Conservation (phyloP, 495 filamentous ascomycete species). For the Chaetomium fimeti region DNA sequence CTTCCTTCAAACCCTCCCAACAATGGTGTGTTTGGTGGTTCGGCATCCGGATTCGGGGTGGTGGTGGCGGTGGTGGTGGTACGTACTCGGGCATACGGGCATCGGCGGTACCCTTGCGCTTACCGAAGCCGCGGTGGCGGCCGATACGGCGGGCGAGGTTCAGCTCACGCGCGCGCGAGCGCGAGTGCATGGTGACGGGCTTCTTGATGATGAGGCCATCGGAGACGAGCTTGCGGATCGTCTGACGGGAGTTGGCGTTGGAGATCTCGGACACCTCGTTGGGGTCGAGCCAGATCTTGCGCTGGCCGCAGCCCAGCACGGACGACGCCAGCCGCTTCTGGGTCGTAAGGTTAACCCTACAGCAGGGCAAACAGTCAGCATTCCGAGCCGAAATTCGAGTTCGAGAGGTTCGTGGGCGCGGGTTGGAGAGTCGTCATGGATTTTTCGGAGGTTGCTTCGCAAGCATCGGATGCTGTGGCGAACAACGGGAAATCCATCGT, state of each 20-base stretch:
- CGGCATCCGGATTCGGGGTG: background rate
- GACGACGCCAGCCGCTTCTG: slow-evolving; percentile 99
- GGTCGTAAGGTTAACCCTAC: slow-evolving; percentile 97
- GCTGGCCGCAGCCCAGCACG: slow-evolving; percentile 96
- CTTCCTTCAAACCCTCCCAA: slow-evolving; percentile 9
- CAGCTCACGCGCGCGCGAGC: slow-evolving; percentile 87
- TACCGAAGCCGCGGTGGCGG: slow-evolving; percentile 97
- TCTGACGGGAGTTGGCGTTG: slow-evolving; percentile 99
- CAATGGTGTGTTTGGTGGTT: background rate
- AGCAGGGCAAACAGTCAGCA: slow-evolving; percentile 38
- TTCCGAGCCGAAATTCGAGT: slow-evolving; percentile 9
- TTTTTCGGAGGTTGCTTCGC: slow-evolving; percentile 9
- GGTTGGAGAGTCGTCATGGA: slow-evolving; percentile 15
- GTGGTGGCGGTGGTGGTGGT: slow-evolving; percentile 17
- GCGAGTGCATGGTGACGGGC: slow-evolving; percentile 99
- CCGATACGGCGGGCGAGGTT: slow-evolving; percentile 86
- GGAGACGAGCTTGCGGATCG: slow-evolving; percentile 98
- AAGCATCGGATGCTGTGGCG: slow-evolving; percentile 1
- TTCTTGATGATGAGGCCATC: slow-evolving; percentile 99
- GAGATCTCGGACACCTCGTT: slow-evolving; percentile 99
- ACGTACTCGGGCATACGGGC: slow-evolving; percentile 98
- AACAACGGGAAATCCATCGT: slow-evolving; percentile 18
- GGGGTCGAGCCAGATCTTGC: slow-evolving; percentile 99
- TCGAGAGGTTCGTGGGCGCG: slow-evolving; percentile 5
- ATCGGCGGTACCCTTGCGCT: slow-evolving; percentile 99